These are phyloP conservation scores for Cladosporium sphaerospermum DNA, from an alignment of 2,329 filamentous ascomycete species.

Conservation along the genomic window DNA sequence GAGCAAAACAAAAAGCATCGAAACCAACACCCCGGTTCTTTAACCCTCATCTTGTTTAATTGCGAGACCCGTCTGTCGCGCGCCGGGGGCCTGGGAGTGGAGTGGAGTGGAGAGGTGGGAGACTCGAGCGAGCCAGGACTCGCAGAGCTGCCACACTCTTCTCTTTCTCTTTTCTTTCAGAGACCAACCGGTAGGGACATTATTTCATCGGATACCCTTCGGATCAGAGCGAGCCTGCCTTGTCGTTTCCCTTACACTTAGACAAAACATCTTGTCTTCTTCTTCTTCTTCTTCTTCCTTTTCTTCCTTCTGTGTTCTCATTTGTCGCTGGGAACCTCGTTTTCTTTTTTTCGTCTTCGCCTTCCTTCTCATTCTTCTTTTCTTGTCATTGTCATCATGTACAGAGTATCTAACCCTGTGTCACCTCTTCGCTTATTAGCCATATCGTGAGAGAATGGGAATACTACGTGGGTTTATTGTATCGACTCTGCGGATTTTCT, in stretches of 20 bases:
- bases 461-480: background rate
- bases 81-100: too few species aligned
- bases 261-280: background rate
- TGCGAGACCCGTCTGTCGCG: too few species aligned
- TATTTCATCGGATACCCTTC: conserved; percentile 6
- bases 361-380: background rate
- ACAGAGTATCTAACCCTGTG: background rate
- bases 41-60: too few species aligned
- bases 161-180: too few species aligned
- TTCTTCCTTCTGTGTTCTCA: background rate
- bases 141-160: too few species aligned
- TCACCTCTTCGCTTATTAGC: background rate
- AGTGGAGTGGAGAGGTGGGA: too few species aligned
- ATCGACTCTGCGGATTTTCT: background rate
- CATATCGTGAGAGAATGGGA: too few species aligned
- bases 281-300: background rate
- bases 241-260: too few species aligned
- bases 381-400: background rate
- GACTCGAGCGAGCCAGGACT: too few species aligned
- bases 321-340: background rate
- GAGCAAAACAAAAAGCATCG: background rate
- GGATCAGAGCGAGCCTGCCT: conserved; percentile 8
- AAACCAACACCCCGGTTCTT: background rate
- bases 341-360: background rate
- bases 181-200: too few species aligned